Evolutionary conservation across 768 basidiomycete species (phyloP).

Genomic region (Calocybe cyanea): DNA sequence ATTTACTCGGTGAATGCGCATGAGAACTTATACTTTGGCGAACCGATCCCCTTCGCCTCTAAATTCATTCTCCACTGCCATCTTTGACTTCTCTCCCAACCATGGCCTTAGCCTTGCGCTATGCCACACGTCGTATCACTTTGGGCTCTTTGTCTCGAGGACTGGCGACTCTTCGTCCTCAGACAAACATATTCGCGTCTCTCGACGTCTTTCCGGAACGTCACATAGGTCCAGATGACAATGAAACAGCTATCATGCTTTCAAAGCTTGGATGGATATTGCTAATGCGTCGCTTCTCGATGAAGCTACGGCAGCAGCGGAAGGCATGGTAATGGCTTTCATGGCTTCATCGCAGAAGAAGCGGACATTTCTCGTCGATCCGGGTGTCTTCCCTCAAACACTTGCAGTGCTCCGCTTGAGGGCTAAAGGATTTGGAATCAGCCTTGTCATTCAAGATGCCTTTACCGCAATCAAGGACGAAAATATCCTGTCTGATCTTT

Average conservation of each 20-base stretch:
- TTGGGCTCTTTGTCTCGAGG: slow-evolving; percentile 12
- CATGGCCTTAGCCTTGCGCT: slow-evolving; percentile 32
- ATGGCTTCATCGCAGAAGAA: slow-evolving; percentile 65
- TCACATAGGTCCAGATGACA: slow-evolving; percentile 88
- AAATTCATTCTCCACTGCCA: slow-evolving; percentile 22
- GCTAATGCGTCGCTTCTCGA: slow-evolving; percentile 95
- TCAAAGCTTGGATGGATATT: slow-evolving; percentile 82
- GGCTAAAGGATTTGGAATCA: slow-evolving; percentile 91
- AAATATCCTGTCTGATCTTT: slow-evolving; percentile 55
- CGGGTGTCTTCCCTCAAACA: slow-evolving; percentile 83
- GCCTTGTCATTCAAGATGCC: slow-evolving; percentile 66
- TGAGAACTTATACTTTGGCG: slow-evolving; percentile 30
- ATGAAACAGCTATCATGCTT: slow-evolving; percentile 84
- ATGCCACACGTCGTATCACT: slow-evolving; percentile 13
- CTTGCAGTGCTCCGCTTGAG: slow-evolving; percentile 85
- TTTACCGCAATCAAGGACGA: slow-evolving; percentile 48
- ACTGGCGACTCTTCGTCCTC: slow-evolving; percentile 60
- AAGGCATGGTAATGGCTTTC: slow-evolving; percentile 96
- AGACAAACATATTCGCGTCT: slow-evolving; percentile 69
- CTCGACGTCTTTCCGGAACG: slow-evolving; percentile 88
- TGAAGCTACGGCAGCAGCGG: slow-evolving; percentile 92
- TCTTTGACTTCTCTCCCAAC: slow-evolving; percentile 15
- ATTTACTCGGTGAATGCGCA: slow-evolving; percentile 58
- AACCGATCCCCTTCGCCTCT: slow-evolving; percentile 18
- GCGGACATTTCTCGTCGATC: slow-evolving; percentile 81